Evolutionary conservation across 176 grass and related monocot genomes (phyloP), one percentile per base, ranked within the genome.

Genomic region (Ananas comosus): DNA sequence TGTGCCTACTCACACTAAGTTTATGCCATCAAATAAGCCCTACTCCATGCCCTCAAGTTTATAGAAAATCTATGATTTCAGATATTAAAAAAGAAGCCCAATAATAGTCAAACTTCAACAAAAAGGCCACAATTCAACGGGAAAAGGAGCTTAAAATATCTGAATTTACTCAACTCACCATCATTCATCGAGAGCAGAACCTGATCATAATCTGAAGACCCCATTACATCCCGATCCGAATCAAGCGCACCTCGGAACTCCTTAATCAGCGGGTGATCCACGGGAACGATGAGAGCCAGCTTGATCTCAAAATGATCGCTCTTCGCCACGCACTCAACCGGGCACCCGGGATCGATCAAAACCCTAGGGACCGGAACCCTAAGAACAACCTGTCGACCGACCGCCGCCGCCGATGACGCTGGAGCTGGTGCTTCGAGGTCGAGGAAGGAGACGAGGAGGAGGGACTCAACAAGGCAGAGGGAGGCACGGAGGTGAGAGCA

Each of bases 191-290:
- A 42, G 2, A 21, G 14, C 21, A 58, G 42, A 61, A 80, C 48
- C 50, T 68, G 68, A 16, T n/a, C 51, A 54, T 25, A 3, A 71
- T 14, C 33, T 50, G 9, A 48, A 23, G n/a, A 25, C 17, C 12
- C 16, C 1, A 29, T 2, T 25, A n/a, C 75, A 78, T 28, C 77
- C 79, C 69, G 24, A 67, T 49, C 53, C 53, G 65, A 51, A 80
- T 63, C 4, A 29, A 58, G 42, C 79, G 85, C 16, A 67, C 51
- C 23, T 64, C 71, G 7, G 24, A 69, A 11, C 54, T 69, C 71
- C 68, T 71, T 71, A 28, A 87, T 78, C 57, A 80, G 67, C 14
- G 88, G 81, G 58, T 91, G 84, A 69, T 91, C 88, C 71, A 91
- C 80, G 47, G 88, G 75, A 64, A 91, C 74, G 64, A 87, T 78